Evolutionary conservation across 1,139 yeast species (phyloP), one percentile per base, ranked within the genome.

Genomic region (Scheffersomyces cryptocercus): DNA sequence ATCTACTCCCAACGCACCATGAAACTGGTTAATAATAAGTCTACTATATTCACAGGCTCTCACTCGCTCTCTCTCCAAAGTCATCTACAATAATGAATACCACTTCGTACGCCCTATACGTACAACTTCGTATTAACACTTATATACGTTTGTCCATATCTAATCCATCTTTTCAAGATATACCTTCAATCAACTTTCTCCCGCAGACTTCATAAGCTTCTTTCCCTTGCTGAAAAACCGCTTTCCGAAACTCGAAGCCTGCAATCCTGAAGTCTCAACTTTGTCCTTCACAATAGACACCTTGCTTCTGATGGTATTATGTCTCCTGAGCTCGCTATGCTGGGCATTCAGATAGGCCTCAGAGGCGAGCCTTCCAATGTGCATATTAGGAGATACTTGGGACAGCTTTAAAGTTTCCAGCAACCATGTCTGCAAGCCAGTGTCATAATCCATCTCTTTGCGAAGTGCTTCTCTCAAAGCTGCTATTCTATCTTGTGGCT

Each of bases 341-440:
- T 75, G 56, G 3, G 79, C 79, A 57, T 73, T 73, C 49, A 70
- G 75, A 50, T 74, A 74, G 3, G 78, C 79, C 39, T 70, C 70
- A 5, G 76, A 61, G 0, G 79, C 79, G 36, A 74, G 65, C 39
- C 65, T 64, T 3, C 79, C 79, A 46, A 74, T 72, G 48, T 72
- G 78, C 38, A 74, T 72, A 41, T 56, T 65, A 5, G 73, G 56
- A 6, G 68, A 54, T 29, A 55, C 59, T 37, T 70, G 68, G 0
- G 72, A 61, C 46, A 58, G 65, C 47, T 65, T 70, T 42, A 74
- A 60, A 0, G 75, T 68, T 36, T 64, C 75, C 8, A 49, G 47
- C 5, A 79, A 59, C 83, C 83, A 79, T n/a, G 63, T 59, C 35
- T 65, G 69, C 24, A 79, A 59, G 1, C 82, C 82, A 0, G 80